Conservation (phyloP, 139 green algal species). For the Tetraselmis striata region DNA sequence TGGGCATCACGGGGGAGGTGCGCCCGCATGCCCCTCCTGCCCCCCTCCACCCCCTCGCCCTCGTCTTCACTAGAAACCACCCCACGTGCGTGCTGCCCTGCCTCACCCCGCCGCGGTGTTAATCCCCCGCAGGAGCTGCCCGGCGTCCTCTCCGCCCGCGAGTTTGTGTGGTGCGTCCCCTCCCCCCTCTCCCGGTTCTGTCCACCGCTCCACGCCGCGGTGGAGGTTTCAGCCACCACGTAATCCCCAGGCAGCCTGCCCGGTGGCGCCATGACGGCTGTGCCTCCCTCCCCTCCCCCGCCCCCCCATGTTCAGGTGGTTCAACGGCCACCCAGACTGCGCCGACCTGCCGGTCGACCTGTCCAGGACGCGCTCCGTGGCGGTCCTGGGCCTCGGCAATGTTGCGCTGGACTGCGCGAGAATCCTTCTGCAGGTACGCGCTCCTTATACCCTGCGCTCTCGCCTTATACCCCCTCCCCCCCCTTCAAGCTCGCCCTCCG, state of each 20-base stretch:
- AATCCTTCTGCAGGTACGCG: slow-evolving; percentile 65
- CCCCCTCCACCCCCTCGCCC: too few species aligned
- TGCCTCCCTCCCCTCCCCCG: too few species aligned
- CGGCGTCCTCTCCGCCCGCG: slow-evolving; percentile 70
- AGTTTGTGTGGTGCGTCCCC: slow-evolving; percentile 79
- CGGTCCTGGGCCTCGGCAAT: slow-evolving; percentile 70
- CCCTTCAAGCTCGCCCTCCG: too few species aligned
- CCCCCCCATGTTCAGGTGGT: too few species aligned
- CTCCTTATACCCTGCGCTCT: too few species aligned
- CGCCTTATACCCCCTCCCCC: too few species aligned
- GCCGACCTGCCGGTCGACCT: slow-evolving; percentile 58
- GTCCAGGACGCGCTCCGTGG: slow-evolving; percentile 30
- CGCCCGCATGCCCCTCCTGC: too few species aligned
- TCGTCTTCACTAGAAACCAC: background rate
- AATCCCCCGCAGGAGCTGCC: slow-evolving; percentile 50
- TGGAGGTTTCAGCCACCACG: too few species aligned
- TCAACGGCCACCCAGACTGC: slow-evolving; percentile 91
- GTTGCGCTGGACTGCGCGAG: slow-evolving; percentile 92
- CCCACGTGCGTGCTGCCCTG: background rate
- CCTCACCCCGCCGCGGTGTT: background rate
- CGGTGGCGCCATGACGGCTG: too few species aligned
- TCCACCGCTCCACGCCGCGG: too few species aligned
- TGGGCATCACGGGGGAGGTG: slow-evolving; percentile 76
- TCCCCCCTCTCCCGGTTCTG: too few species aligned
- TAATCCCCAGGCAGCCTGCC: too few species aligned